phyloP scores from a whole-genome alignment of 2,329 filamentous ascomycete genomes.

The Colletotrichum gloeosporioides region DNA sequence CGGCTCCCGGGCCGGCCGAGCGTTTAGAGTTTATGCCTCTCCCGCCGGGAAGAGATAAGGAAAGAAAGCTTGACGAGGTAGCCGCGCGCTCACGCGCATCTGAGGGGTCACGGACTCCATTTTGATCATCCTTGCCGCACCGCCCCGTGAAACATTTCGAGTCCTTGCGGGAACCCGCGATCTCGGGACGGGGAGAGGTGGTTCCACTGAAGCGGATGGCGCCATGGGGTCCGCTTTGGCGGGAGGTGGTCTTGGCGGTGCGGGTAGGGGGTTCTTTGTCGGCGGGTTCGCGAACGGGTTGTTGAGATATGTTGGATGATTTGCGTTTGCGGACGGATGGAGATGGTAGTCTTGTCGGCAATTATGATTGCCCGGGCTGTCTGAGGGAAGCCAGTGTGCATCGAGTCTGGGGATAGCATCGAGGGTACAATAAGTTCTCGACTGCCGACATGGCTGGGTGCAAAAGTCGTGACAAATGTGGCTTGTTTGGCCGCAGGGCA shows the following conservation, averaged over 20 bases:
- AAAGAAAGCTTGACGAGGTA: neutral
- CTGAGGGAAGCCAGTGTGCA: too few relatives aligned
- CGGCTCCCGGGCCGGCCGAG: constrained; percentile 10
- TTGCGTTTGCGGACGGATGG: too few relatives aligned
- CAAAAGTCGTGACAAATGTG: too few relatives aligned
- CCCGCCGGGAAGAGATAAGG: neutral
- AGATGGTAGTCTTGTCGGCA: too few relatives aligned
- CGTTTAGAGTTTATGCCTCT: neutral
- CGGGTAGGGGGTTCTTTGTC: neutral
- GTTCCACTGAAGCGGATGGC: neutral
- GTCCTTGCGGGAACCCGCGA: neutral
- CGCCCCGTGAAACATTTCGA: neutral
- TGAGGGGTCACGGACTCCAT: neutral
- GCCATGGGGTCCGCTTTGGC: neutral
- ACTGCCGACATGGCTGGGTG: neutral
- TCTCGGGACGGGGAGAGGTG: neutral
- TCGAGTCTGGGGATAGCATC: neutral
- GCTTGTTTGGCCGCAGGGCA: too few relatives aligned
- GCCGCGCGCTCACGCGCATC: neutral
- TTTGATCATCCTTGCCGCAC: neutral
- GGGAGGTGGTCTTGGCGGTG: neutral
- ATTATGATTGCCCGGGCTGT: too few relatives aligned
- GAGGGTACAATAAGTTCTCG: neutral
- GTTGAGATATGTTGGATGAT: too few relatives aligned
- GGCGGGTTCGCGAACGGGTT: neutral